These are phyloP conservation scores for Atkinsonella texensis DNA, from an alignment of 2,329 filamentous ascomycete genomes.

Conservation along the genomic window DNA sequence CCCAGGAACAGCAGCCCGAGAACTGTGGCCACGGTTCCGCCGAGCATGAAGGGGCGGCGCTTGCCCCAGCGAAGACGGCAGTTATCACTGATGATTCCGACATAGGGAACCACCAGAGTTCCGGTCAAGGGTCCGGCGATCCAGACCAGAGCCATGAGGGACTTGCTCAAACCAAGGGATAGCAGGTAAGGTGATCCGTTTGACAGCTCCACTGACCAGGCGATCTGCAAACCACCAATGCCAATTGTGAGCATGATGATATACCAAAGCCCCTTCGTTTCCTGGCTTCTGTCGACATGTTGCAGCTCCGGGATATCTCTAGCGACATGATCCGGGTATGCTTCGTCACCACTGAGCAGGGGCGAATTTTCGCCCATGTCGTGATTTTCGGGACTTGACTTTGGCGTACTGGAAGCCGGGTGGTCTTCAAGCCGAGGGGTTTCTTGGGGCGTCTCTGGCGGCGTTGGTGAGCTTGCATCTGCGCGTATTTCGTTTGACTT, in stretches of 20 bases:
- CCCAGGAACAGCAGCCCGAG: slow-evolving; percentile 56
- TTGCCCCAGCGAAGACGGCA: slow-evolving; percentile 65
- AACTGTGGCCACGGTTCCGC: slow-evolving; percentile 55
- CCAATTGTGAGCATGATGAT: slow-evolving; percentile 75
- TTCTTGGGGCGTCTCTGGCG: background rate
- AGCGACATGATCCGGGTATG: background rate
- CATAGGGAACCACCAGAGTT: slow-evolving; percentile 68
- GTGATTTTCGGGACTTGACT: background rate
- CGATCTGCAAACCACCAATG: slow-evolving; percentile 82
- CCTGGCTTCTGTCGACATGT: slow-evolving; percentile 28
- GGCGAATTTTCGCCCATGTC: slow-evolving; percentile 19
- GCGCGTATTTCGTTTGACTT: background rate
- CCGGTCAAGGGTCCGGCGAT: slow-evolving; percentile 71
- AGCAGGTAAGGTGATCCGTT: slow-evolving; percentile 80
- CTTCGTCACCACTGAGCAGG: slow-evolving; percentile 13
- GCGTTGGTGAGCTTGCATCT: too few relatives aligned
- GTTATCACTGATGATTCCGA: slow-evolving; percentile 71
- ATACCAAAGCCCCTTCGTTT: slow-evolving; percentile 74
- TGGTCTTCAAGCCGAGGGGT: background rate
- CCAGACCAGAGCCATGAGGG: slow-evolving; percentile 73
- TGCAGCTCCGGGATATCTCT: background rate
- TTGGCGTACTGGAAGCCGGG: background rate
- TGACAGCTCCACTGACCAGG: slow-evolving; percentile 90
- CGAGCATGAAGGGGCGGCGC: slow-evolving; percentile 71
- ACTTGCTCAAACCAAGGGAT: slow-evolving; percentile 72